Base-by-base conservation (phyloP, 441 rosid species). In the Croton laevigatus region DNA sequence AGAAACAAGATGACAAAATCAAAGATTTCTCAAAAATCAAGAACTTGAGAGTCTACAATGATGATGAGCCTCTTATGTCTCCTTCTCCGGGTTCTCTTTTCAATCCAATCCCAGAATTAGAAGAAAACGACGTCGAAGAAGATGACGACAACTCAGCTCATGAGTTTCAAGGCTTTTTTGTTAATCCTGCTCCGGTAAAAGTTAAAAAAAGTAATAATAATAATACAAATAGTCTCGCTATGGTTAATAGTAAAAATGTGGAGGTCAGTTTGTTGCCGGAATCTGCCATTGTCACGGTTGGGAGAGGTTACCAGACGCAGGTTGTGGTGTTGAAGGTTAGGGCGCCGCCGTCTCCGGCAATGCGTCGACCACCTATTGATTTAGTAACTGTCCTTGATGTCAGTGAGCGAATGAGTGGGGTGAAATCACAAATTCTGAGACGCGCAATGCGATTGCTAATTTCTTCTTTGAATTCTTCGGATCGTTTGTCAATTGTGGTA, bases 401-500 rank as follows among this genome's bases (percentile, higher is more conserved):
- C 45, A 83, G 94, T 71, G 85, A 84, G 45, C 65, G 78, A 63
- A 80, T 86, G 81, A 36, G 59, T 34, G 83, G 88, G 2, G 73
- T 59, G 42, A 88, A 78, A 66, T 60, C 84, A 32, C 85, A 82
- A 75, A 75, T 69, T 80, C 71, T 93, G 81, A 93, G 87, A 51
- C 85, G 88, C n/a, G 79, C 89, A 23, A 85, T 91, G 93, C 82
- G 82, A 55, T 32, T 78, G 54, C 67, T 91, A 46, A 65, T 93
- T 2, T 87, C 96, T 62, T 85, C 87, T 20, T 78, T 93, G n/a
- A 69, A 77, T 14, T 86, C 88, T 22, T 75, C 81, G 5, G 98
- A 93, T 68, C 94, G 98, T 62, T 79, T 93, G n/a, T 93, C 98
- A 19, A 82, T 93, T 59, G 89, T 93, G 45, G 91, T 87, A 8